Conservation (phyloP, 2,329 filamentous ascomycete genomes). For the Fusarium penzigii region DNA sequence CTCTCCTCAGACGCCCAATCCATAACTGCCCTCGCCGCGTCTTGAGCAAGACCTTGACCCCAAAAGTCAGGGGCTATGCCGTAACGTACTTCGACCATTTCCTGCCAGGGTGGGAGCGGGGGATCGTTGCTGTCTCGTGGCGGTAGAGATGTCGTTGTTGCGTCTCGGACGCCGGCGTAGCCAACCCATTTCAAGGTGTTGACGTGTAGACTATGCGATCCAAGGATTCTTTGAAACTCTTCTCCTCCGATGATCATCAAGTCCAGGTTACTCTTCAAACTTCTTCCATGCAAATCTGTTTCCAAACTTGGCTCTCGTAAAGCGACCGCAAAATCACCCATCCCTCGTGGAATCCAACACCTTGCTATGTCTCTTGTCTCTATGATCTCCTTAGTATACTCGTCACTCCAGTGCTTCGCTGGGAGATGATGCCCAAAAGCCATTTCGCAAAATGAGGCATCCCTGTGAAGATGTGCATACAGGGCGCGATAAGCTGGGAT, state of each 20-base stretch:
- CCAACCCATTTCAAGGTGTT: conserved; percentile 15
- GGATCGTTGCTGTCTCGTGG: background rate
- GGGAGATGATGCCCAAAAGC: conserved; percentile 12
- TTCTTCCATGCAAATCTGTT: background rate
- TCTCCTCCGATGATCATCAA: conserved; percentile 4
- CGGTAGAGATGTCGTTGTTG: conserved; percentile 4
- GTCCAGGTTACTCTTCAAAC: background rate
- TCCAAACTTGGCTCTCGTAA: background rate
- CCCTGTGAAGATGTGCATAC: conserved; percentile 12
- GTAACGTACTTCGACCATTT: conserved; percentile 23
- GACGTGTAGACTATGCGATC: background rate
- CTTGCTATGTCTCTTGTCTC: conserved; percentile 5
- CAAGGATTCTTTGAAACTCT: background rate
- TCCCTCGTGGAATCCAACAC: conserved; percentile 12
- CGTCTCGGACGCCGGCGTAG: conserved; percentile 17
- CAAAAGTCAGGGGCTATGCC: conserved; percentile 11
- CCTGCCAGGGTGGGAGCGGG: conserved; percentile 12
- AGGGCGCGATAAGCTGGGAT: conserved; percentile 9
- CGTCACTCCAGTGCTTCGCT: conserved; percentile 10
- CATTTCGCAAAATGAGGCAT: conserved; percentile 13
- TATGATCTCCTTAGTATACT: conserved; percentile 9
- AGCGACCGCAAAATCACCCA: conserved; percentile 23
- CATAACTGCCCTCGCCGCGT: conserved; percentile 15
- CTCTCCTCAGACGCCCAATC: conserved; percentile 14
- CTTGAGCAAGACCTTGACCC: conserved; percentile 17